phyloP scores from a whole-genome alignment of 768 basidiomycete species.

The Porphyrellus cyaneotinctus region DNA sequence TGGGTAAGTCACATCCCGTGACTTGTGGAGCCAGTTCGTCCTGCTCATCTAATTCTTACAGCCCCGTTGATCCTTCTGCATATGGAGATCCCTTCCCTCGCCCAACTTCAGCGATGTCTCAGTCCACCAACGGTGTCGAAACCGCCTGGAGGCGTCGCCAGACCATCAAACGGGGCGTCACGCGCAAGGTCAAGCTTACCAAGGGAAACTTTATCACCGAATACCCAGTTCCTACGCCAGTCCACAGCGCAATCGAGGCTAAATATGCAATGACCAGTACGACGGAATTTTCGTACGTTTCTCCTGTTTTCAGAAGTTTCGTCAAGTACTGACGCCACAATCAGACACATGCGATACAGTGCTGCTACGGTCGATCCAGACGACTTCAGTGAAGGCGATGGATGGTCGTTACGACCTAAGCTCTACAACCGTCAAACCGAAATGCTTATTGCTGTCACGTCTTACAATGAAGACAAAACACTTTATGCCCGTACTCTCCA shows the following conservation, averaged over 20 bases:
- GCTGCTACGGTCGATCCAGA: conserved; percentile 91
- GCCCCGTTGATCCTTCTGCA: conserved; percentile 49
- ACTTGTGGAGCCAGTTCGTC: neutral
- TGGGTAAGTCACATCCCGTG: conserved; percentile 42
- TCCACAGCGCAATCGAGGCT: conserved; percentile 75
- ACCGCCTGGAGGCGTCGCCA: conserved; percentile 73
- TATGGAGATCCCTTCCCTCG: conserved; percentile 68
- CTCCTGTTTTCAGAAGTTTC: neutral
- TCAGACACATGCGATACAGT: conserved; percentile 86
- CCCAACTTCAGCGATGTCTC: conserved; percentile 49
- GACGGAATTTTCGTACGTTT: conserved; percentile 85
- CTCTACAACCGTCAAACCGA: conserved; percentile 89
- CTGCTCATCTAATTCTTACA: conserved; percentile 26
- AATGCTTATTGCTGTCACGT: conserved; percentile 89
- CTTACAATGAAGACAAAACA: conserved; percentile 90
- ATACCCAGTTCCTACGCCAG: conserved; percentile 81
- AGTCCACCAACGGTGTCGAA: conserved; percentile 53
- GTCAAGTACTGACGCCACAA: neutral
- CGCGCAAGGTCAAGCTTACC: conserved; percentile 91
- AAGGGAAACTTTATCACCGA: conserved; percentile 91
- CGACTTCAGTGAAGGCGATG: conserved; percentile 73
- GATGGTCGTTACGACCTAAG: conserved; percentile 82
- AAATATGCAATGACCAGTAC: conserved; percentile 70
- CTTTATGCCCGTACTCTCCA: conserved; percentile 91
- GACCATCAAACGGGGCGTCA: conserved; percentile 88